Base-by-base conservation (phyloP, 331 rosid species). In the Saraca asoca region DNA sequence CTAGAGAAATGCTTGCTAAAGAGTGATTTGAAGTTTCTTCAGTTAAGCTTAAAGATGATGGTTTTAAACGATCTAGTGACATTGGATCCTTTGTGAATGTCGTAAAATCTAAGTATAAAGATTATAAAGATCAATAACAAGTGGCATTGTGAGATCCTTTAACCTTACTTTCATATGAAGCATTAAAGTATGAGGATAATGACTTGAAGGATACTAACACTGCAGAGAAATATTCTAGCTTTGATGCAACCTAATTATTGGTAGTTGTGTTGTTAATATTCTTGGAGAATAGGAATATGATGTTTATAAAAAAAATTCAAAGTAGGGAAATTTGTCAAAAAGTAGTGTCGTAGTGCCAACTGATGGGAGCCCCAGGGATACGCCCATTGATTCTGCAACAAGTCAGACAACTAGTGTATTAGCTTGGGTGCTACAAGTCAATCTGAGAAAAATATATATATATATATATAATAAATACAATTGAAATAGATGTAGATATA, bases 1-100 rank as follows among this genome's bases (percentile, higher is more conserved):
- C 75, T 73, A 63, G 70, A 74, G 75, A 73, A 43, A 75, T 64
- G 20, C 71, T n/a, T n/a, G n/a, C n/a, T n/a, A n/a, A n/a, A n/a
- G n/a, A n/a, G n/a, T n/a, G n/a, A n/a, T n/a, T n/a, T n/a, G n/a
- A n/a, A n/a, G n/a, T n/a, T n/a, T n/a, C n/a, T n/a, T n/a, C n/a
- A n/a, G n/a, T n/a, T n/a, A n/a, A n/a, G n/a, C n/a, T n/a, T n/a
- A n/a, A n/a, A n/a, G n/a, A n/a, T n/a, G n/a, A n/a, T n/a, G n/a
- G n/a, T n/a, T n/a, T n/a, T n/a, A n/a, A n/a, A n/a, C n/a, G n/a
- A n/a, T n/a, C n/a, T n/a, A n/a, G n/a, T n/a, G n/a, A n/a, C n/a
- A n/a, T n/a, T n/a, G n/a, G n/a, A n/a, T n/a, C n/a, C n/a, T n/a
- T n/a, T n/a, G n/a, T n/a, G n/a, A n/a, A n/a, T n/a, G n/a, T n/a